These are phyloP conservation scores for Lunularia cruciata DNA, from an alignment of 225 moss, liverwort and hornwort genomes.

Conservation along the genomic window DNA sequence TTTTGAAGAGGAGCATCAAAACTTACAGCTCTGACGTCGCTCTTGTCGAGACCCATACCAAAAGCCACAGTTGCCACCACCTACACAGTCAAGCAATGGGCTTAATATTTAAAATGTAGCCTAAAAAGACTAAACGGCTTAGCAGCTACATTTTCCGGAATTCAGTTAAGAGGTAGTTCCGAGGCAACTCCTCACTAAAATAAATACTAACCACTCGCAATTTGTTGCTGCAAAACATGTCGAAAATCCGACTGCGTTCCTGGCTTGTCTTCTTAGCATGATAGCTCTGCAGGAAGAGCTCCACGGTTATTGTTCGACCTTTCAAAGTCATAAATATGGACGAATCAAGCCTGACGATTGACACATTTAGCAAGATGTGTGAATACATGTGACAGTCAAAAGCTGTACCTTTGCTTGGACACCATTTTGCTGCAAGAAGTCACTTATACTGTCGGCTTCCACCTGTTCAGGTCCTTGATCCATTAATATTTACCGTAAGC, in stretches of 20 bases:
- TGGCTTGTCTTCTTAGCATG: conserved; percentile 66
- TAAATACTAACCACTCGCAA: conserved; percentile 81
- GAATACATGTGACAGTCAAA: not conserved
- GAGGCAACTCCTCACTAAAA: too few relatives aligned
- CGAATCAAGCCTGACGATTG: not conserved
- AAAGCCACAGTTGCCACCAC: conserved; percentile 96
- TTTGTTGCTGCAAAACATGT: conserved; percentile 73
- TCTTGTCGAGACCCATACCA: conserved; percentile 98
- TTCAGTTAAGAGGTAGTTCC: not conserved
- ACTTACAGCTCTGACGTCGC: conserved; percentile 84
- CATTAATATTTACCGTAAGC: too few relatives aligned
- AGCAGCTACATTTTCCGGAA: not conserved
- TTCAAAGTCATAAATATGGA: not conserved
- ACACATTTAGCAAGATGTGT: too few relatives aligned
- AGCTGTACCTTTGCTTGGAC: conserved; percentile 70
- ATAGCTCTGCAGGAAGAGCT: conserved; percentile 62
- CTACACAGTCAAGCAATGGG: conserved; percentile 41
- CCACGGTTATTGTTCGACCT: not conserved
- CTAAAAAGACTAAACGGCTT: too few relatives aligned
- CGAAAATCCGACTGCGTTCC: conserved; percentile 67
- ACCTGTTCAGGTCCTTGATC: conserved; percentile 62
- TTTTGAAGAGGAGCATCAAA: not conserved
- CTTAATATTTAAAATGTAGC: too few relatives aligned
- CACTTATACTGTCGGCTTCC: conserved; percentile 78
- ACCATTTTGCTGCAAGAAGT: conserved; percentile 69